These are phyloP conservation scores for Fistulinella cinereoalba DNA, from an alignment of 1,284 basidiomycete genomes.

Conservation along the genomic window DNA sequence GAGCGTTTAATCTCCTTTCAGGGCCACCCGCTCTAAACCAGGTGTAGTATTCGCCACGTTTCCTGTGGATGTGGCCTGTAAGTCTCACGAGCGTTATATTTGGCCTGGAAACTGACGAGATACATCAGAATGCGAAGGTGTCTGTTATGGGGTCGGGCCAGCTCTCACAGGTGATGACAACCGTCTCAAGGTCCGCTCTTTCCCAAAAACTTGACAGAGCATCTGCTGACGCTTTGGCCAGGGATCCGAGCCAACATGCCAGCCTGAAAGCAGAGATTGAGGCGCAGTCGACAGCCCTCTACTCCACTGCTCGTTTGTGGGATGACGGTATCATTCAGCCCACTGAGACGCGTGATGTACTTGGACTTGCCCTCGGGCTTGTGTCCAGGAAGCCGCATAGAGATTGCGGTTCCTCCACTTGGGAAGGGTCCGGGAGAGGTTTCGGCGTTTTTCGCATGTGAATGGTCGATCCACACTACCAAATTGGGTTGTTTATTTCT, in stretches of 20 bases:
- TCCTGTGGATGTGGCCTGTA: conserved; percentile 98
- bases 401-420: conserved; percentile 44
- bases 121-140: conserved; percentile 78
- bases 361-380: conserved; percentile 82
- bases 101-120: conserved; percentile 9
- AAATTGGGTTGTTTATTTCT: conserved; percentile 29
- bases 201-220: background rate
- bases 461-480: conserved; percentile 28
- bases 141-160: conserved; percentile 97
- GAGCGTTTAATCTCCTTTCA: conserved; percentile 31
- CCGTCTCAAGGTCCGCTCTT: conserved; percentile 70
- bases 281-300: conserved; percentile 79
- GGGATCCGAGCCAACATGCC: conserved; percentile 73
- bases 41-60: conserved; percentile 82
- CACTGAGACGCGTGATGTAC: conserved; percentile 84
- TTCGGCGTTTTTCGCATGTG: conserved; percentile 93
- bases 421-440: conserved; percentile 72
- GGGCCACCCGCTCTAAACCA: conserved; percentile 6
- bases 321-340: conserved; percentile 95
- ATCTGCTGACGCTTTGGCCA: conserved; percentile 28
- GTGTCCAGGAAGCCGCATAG: conserved; percentile 47
- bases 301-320: conserved; percentile 89
- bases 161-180: conserved; percentile 88
- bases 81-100: conserved; percentile 30
- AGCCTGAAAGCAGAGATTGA: conserved; percentile 82